A percentile compares a stretch with the other conserved stretches of the same genome.
Evolutionary conservation across 2,329 filamentous ascomycete species (phyloP).

Genomic region (Celoporthe dispersa): DNA sequence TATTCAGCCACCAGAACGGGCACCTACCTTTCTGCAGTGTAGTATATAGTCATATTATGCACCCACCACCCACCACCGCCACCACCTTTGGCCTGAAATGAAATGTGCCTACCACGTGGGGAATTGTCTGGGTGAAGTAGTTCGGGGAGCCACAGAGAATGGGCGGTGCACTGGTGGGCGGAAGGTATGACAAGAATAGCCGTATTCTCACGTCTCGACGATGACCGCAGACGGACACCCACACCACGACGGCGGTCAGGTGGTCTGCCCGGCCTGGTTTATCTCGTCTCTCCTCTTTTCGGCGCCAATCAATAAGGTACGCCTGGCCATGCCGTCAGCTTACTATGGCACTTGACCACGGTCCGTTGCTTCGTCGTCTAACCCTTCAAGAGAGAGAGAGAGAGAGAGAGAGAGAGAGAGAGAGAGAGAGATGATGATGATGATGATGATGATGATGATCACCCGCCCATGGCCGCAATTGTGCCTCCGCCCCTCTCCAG

Average conservation of each 20-base stretch:
- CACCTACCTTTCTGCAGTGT: background rate
- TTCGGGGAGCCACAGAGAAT: background rate
- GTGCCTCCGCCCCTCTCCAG: no score
- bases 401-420: no score
- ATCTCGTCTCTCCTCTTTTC: background rate
- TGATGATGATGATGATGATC: no score
- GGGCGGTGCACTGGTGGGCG: background rate
- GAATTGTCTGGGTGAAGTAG: conserved; percentile 1
- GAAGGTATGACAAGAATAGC: conserved; percentile 5
- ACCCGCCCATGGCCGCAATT: background rate
- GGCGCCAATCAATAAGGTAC: background rate
- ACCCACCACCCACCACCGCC: background rate
- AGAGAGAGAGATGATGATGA: background rate
- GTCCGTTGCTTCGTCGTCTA: background rate
- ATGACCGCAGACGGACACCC: conserved; percentile 7
- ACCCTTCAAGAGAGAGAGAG: conserved; percentile 8
- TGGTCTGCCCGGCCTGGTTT: background rate
- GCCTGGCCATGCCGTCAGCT: conserved; percentile 6
- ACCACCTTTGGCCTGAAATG: background rate
- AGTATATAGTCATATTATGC: background rate
- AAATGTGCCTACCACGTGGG: background rate
- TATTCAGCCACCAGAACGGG: background rate
- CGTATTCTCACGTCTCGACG: background rate
- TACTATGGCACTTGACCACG: background rate
- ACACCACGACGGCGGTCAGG: conserved; percentile 2